Evolutionary conservation across 129 eudicot species (phyloP).

Genomic region (Dittrichia graveolens): DNA sequence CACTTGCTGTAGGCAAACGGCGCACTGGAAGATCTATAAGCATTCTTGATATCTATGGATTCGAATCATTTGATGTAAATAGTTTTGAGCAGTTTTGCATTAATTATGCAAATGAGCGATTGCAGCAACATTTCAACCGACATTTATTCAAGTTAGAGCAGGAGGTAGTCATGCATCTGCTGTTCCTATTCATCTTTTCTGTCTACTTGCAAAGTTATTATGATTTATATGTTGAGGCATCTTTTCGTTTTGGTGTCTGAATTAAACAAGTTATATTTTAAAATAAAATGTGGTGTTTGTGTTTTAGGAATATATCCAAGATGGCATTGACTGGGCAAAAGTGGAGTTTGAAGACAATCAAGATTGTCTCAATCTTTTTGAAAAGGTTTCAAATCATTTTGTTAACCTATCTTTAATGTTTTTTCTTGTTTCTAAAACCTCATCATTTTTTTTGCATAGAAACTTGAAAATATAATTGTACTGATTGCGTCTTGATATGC

Average conservation of each 20-base stretch:
- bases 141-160: slow-evolving; percentile 94
- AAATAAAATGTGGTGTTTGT: no score
- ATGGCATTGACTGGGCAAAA: slow-evolving; percentile 95
- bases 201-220: slow-evolving; percentile 6
- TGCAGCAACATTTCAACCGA: slow-evolving; percentile 95
- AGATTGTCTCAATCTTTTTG: slow-evolving; percentile 84
- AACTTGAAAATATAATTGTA: neutral
- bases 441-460: neutral
- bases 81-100: slow-evolving; percentile 99
- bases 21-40: slow-evolving; percentile 97
- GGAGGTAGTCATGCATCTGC: slow-evolving; percentile 54
- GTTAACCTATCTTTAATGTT: no score
- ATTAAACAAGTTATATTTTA: no score
- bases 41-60: slow-evolving; percentile 98
- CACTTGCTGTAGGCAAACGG: slow-evolving; percentile 95
- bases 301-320: slow-evolving; percentile 91
- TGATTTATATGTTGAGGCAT: slow-evolving; percentile 8
- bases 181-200: slow-evolving; percentile 3
- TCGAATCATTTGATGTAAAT: slow-evolving; percentile 95
- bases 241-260: no score
- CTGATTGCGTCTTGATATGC: slow-evolving; percentile 15
- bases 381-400: slow-evolving; percentile 55
- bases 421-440: neutral
- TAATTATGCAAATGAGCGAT: slow-evolving; percentile 91
- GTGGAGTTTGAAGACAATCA: slow-evolving; percentile 98